Evolutionary conservation across 176 grass and related monocot genomes (phyloP), one percentile per base, ranked within the genome.

Genomic region (Ananas comosus): DNA sequence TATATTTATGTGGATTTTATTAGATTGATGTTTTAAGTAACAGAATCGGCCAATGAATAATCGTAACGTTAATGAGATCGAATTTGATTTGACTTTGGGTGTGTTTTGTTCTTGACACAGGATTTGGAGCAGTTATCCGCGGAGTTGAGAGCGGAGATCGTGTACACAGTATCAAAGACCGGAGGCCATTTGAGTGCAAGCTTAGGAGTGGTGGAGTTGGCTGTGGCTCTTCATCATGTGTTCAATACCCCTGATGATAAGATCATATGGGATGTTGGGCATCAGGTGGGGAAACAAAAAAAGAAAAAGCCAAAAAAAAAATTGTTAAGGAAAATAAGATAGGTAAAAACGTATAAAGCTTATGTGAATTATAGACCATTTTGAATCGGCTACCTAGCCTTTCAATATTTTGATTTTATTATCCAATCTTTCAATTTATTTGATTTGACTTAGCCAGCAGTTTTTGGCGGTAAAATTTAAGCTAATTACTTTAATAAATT

Each of bases 181-280:
- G 94, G 94, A 1, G 94, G 94, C 0, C 94, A 99, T 66, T 71
- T 99, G 70, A 99, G 94, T 80, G 64, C 94, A 0, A 90, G 87
- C 74, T 79, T 99, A 0, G 94, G 94, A 42, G 94, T 99, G 3
- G 89, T 99, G 10, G 94, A 99, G 75, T 72, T 99, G 7, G 42
- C 94, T 0, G 89, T 99, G 22, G 94, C 87, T 52, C 81, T 99
- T 2, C 94, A 99, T 70, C 89, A 91, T 84, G 89, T 85, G 42
- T 99, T 99, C 79, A 83, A 99, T 77, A 87, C 89, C 14, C 94
- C 94, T 0, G 82, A 84, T 2, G 94, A 99, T 70, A 92, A 84
- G 87, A 91, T 99, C 69, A 91, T 99, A 79, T 99, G 94, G 94
- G 94, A 99, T 84, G 94, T 99, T 0, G 94, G 94, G 0, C 94